Evolutionary conservation across 176 grass and related monocot genomes (phyloP), one percentile per base, ranked within the genome.

Genomic region (Phragmites australis): DNA sequence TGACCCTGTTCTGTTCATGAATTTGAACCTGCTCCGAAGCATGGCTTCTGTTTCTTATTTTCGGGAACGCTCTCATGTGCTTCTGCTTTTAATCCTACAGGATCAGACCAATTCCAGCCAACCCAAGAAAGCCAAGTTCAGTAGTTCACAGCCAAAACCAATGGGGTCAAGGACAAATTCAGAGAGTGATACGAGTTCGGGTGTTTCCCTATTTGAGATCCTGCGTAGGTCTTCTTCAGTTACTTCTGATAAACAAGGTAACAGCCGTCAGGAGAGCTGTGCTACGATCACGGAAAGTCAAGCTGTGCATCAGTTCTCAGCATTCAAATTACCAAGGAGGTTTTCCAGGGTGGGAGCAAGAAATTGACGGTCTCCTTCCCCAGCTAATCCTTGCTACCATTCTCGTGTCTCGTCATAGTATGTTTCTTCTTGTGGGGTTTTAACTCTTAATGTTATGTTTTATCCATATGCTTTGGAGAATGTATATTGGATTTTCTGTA

Each of bases 241-340:
- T 8, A 75, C 27, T n/a, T 91, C 81, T 19, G 87, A 78, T 27
- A 87, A 87, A 84, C 66, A 91, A 39, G 83, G 89, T 59, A 37
- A 39, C 9, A 89, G 65, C 46, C 68, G 61, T 45, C 78, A 84
- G 14, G 86, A 72, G 14, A 71, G 74, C 75, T 72, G 77, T 14
- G 56, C 13, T 41, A 25, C 71, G 18, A 77, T 97, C 46, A 91
- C 80, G 37, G 90, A 98, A 68, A 93, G 88, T 44, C 86, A 94
- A 83, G 84, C 79, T 16, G 74, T 83, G 12, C 51, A 84, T 18
- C 88, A 85, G 76, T 98, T 94, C 79, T 93, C 92, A 0, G 86
- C 92, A 39, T 98, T 98, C 73, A 94, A 91, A 68, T 32, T 91
- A 47, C 72, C 79, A 27, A 86, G 84, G 80, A 92, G 82, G 70